A percentile compares a stretch with the other conserved stretches of the same genome.
These are phyloP conservation scores for Trypanosoma cruzi DNA, from an alignment of 208 protist genomes.

Conservation along the genomic window DNA sequence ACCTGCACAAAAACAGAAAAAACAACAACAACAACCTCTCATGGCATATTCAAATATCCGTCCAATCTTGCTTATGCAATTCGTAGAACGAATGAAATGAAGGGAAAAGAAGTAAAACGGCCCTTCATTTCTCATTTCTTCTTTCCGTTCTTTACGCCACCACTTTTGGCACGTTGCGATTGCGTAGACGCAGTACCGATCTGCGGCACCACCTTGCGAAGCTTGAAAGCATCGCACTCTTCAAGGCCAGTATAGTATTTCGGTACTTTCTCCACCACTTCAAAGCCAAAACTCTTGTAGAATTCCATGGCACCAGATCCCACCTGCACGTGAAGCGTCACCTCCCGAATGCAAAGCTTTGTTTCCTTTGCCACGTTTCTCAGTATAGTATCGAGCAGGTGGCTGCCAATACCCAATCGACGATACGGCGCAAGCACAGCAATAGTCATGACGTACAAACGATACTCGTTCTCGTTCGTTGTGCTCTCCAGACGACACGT, in stretches of 20 bases:
- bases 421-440: conserved; percentile 92
- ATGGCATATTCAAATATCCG: no score
- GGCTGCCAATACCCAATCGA: conserved; percentile 79
- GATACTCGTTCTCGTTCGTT: conserved; percentile 44
- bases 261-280: conserved; percentile 41
- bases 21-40: no score
- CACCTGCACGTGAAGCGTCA: conserved; percentile 89
- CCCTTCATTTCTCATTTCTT: conserved; percentile 19
- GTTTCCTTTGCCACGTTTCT: conserved; percentile 55
- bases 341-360: conserved; percentile 42
- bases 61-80: background rate
- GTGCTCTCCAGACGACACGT: conserved; percentile 87
- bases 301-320: conserved; percentile 79
- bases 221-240: conserved; percentile 62
- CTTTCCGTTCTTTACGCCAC: conserved; percentile 22
- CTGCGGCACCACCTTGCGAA: conserved; percentile 64
- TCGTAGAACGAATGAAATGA: no score
- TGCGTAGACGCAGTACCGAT: conserved; percentile 33
- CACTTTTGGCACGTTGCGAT: conserved; percentile 19
- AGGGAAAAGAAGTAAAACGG: conserved; percentile 7
- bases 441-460: conserved; percentile 95
- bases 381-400: conserved; percentile 64
- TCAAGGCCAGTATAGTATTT: conserved; percentile 90
- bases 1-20: no score
- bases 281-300: conserved; percentile 85